Percentiles rank a stretch among this genome's conserved stretches.
Conservation (phyloP, 345 rosid species). For the Boechera retrofracta region DNA sequence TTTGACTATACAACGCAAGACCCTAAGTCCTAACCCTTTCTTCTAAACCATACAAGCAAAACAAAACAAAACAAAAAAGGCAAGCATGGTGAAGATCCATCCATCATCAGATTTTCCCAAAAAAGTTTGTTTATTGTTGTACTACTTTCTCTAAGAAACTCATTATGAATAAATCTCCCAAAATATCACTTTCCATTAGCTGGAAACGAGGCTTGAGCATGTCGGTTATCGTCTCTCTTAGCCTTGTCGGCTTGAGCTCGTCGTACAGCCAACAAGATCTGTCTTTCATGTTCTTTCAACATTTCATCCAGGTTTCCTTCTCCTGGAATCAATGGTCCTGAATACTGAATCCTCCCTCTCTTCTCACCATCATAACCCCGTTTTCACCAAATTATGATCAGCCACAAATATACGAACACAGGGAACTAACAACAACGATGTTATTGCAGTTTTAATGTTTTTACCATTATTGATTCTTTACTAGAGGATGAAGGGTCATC, state of each 20-base stretch:
- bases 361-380: conserved; percentile 52
- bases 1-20: conserved; percentile 36
- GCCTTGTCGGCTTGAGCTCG: conserved; percentile 78
- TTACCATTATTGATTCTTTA: conserved; percentile 54
- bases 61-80: not conserved
- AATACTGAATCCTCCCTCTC: conserved; percentile 69
- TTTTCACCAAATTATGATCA: conserved; percentile 22
- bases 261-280: conserved; percentile 78
- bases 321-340: conserved; percentile 78
- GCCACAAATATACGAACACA: not conserved
- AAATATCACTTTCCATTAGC: conserved; percentile 28
- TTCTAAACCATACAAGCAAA: conserved; percentile 15
- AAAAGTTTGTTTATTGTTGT: conserved; percentile 29
- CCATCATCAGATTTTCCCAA: not conserved
- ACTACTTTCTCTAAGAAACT: conserved; percentile 10
- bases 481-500: conserved; percentile 46
- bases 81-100: no score
- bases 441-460: not conserved
- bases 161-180: not conserved
- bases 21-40: conserved; percentile 31
- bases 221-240: conserved; percentile 47
- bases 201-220: not conserved
- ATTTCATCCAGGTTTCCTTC: conserved; percentile 87
- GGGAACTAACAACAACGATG: not conserved
- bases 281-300: conserved; percentile 92